Evolutionary conservation across 306 rosid genomes (phyloP).

Genomic region (Fragaria ananassa): DNA sequence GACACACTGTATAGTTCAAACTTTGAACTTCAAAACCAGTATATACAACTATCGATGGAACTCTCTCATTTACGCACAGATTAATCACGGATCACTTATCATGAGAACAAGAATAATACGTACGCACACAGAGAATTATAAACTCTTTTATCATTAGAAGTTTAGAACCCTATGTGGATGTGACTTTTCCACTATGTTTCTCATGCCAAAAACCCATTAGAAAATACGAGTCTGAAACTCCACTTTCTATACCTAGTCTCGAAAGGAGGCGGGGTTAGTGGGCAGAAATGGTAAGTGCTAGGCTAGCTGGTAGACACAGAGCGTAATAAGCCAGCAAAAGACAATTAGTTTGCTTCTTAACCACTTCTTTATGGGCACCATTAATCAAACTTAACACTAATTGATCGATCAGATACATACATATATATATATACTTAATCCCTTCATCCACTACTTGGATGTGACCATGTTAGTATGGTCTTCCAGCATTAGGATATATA

Average conservation of each 20-base stretch:
- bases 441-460: constrained; percentile 18
- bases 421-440: not conserved
- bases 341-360: not conserved
- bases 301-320: constrained; percentile 3
- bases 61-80: not conserved
- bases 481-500: not conserved
- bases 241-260: not conserved
- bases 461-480: not conserved
- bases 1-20: not conserved
- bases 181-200: not conserved
- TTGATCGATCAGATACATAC: not conserved
- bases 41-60: not conserved
- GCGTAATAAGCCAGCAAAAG: not conserved
- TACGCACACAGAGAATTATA: too few species aligned
- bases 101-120: not conserved
- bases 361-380: not conserved
- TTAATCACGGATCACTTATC: not conserved
- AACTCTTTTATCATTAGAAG: not conserved
- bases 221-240: not conserved
- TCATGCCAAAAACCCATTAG: constrained; percentile 3
- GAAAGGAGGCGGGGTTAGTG: not conserved
- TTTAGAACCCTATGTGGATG: not conserved
- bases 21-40: not conserved
- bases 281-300: constrained; percentile 11
- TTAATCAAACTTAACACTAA: not conserved